Conservation (phyloP, 441 rosid species). For the Sinapis alba region DNA sequence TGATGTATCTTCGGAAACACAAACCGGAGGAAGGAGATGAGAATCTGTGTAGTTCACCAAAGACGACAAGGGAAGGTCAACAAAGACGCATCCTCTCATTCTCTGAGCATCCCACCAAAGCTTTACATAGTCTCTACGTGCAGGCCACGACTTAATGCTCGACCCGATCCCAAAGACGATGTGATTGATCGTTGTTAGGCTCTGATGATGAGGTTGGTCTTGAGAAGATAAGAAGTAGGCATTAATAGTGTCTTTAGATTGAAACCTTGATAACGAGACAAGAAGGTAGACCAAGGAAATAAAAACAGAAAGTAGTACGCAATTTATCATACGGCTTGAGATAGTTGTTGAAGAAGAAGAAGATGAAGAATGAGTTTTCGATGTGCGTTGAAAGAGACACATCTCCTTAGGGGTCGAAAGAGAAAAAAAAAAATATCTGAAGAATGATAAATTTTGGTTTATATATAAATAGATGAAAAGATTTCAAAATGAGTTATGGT, state of each 20-base stretch:
- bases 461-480: neutral
- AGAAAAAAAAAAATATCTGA: neutral
- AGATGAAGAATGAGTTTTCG: conserved; percentile 46
- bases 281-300: conserved; percentile 51
- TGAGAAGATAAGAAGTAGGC: conserved; percentile 38
- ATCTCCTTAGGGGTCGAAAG: neutral
- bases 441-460: neutral
- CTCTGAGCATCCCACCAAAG: conserved; percentile 75
- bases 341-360: conserved; percentile 25
- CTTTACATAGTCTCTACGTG: conserved; percentile 59
- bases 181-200: conserved; percentile 52
- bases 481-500: neutral
- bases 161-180: conserved; percentile 79
- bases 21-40: conserved; percentile 62
- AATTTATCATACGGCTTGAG: conserved; percentile 37
- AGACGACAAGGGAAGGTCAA: conserved; percentile 48
- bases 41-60: conserved; percentile 33
- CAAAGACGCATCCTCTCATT: conserved; percentile 89
- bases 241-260: conserved; percentile 37
- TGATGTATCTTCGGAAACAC: conserved; percentile 78
- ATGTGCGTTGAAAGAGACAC: conserved; percentile 20
- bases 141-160: conserved; percentile 56
- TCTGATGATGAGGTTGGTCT: conserved; percentile 31
- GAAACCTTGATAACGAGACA: conserved; percentile 43
- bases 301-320: conserved; percentile 46